Evolutionary conservation across 2,329 filamentous ascomycete genomes (phyloP), one percentile per base, ranked within the genome.

Genomic region (Madurella fahalii): DNA sequence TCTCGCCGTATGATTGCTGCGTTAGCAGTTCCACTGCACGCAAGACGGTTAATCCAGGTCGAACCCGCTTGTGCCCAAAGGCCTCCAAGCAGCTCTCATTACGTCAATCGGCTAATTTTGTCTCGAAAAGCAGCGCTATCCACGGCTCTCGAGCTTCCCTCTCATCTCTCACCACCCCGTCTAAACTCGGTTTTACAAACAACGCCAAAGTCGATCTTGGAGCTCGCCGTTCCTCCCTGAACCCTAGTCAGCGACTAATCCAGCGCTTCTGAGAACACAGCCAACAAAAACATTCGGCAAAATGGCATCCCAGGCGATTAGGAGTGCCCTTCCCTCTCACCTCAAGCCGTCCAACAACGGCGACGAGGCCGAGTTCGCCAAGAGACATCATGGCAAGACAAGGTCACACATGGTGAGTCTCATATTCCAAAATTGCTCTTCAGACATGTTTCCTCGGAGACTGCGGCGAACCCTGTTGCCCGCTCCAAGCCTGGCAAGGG

Each of bases 351-450:
- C 17, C 59, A 66, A 66, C 64, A 71, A 70, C 58, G 79, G 73
- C 58, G 73, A 71, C 47, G 75, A 77, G 58, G 67, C 68, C 60
- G 76, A 75, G 61, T 79, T 84, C 62, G 75, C 80, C 65, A 78
- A 79, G 64, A 84, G 85, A 70, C 89, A 90, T 70, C 87, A 92
- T 73, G 88, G 88, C 76, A 92, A 92, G 82, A 88, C 87, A 64
- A 86, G 88, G 72, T 90, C 87, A 58, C 88, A 92, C 74, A 89
- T 92, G 84, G 88, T 88, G 75, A 83, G 87, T 85, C 40, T 47
- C 18, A 40, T 31, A n/a, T 54, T 42, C 18, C 47, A 2, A 18
- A 15, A 17, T 30, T 25, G 47, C 20, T 16, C 25, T 37, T 16
- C 31, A 34, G 20, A 15, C 20, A 43, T 31, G 40, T 47, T 32